Base-by-base conservation (phyloP, 192 early-diverging fungal species). In the Backusella tuberculispora region DNA sequence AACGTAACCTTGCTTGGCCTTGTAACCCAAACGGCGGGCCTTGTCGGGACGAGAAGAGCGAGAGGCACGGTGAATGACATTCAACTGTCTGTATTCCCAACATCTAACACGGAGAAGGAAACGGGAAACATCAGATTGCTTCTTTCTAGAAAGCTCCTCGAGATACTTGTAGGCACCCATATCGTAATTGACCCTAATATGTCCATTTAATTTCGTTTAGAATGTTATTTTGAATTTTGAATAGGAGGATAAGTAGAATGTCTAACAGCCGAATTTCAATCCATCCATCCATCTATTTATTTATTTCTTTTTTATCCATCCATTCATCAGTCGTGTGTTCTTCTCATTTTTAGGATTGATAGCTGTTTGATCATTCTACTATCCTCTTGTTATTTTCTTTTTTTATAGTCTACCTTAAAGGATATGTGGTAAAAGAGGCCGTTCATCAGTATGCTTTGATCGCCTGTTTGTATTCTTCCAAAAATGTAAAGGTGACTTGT, bases 1-100 rank as follows among this genome's bases (percentile, higher is more conserved):
- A 79, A 99, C 95, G 85, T 93, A 99, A 83, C 97, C 97, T 89
- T 98, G 97, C 91, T 99, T 99, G 88, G 97, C 97, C 90, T 99
- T 99, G 93, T 99, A 99, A 78, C 97, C 97, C 72, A 99, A 90
- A 85, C 97, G 95, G 86, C 97, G 95, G 46, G 97, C 97, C 91
- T 98, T 98, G 86, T 98, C 95, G 75, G 96, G 96, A 84, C 96
- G 96, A 76, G 96, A 96, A 68, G 97, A 95, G 82, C 96, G 95
- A 72, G 96, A 96, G 38, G 96, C 97, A 81, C 97, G 96, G 91
- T 98, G 96, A 86, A 99, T 95, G 74, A 95, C 92, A 85, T 97
- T 95, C 88, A 99, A 90, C 88, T 99, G 97, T 76, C 96, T 90
- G 94, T 90, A 97, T 88, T 97, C 96, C 97, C 96, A 97, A 89